Base-by-base conservation (phyloP, 2,329 filamentous ascomycete species). In the Lecanicillium sp. region DNA sequence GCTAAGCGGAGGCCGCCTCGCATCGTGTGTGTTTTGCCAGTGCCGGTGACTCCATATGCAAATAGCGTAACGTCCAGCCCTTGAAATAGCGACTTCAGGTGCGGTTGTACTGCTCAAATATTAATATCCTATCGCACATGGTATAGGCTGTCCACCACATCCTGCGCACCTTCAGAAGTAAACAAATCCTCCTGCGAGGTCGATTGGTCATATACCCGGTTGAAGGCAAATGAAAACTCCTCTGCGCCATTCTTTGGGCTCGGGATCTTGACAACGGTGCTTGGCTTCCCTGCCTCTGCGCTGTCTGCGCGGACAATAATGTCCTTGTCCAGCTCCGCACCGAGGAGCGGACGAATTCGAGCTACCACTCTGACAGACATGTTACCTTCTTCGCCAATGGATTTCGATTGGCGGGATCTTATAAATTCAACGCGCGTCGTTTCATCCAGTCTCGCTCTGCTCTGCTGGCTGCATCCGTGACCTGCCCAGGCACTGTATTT, bases 21-120 rank as follows among this genome's bases (percentile, higher is more conserved):
- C 88, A 95, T 95, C 3, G 89, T 95, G 62, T 95, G 86, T 43
- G 89, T 95, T 65, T 95, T 95, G 40, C 89, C 89, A 0, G 88
- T 94, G 33, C 89, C 89, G 1, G 89, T 95, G 43, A 90, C 86
- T 44, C 89, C 89, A 57, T 95, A 95, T 19, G 89, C 88, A 55
- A 95, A 95, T 41, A 95, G 77, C 9, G 87, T 94, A 30, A 90
- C 77, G 62, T 94, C 85, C 55, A 87, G 79, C 42, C 86, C 92
- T 62, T 82, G 81, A 64, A 96, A 95, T 9, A 96, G 77, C 39
- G 92, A 84, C 59, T 95, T 95, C 46, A 95, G 71, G 36, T 89
- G 88, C 2, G 90, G 87, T 29, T 86, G 74, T 49, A 96, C 89
- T 95, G 58, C 19, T 7, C n/a, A 16, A 9, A 12, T 43, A 33